phyloP scores from a whole-genome alignment of 2,329 filamentous ascomycete species.

The Colletotrichum liaoningense region DNA sequence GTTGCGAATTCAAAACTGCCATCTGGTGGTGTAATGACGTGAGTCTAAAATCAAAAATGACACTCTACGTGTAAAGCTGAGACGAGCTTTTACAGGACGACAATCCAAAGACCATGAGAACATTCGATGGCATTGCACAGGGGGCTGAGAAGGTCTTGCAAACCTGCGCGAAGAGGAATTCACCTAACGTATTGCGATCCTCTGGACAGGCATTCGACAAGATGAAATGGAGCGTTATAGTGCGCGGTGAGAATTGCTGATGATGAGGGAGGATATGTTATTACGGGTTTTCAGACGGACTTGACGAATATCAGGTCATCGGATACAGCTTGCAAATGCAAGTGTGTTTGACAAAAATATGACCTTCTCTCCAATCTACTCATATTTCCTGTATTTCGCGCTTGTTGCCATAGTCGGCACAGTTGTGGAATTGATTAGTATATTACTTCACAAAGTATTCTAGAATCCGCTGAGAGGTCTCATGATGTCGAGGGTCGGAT shows the following conservation, averaged over 20 bases:
- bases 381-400: background rate
- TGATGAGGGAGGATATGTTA: background rate
- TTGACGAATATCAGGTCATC: background rate
- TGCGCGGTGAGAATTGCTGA: background rate
- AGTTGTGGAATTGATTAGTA: background rate
- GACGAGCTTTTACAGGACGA: constrained; percentile 1
- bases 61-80: too few species aligned
- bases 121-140: constrained; percentile 13
- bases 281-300: background rate
- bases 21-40: constrained; percentile 44
- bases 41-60: background rate
- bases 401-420: too few species aligned
- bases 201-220: background rate
- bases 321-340: background rate
- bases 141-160: background rate
- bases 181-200: background rate
- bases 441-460: too few species aligned
- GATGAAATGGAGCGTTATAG: background rate
- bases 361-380: background rate
- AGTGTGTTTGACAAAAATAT: too few species aligned
- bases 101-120: background rate
- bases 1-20: constrained; percentile 36
- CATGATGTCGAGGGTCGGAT: background rate
- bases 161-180: background rate
- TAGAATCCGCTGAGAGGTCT: too few species aligned